Evolutionary conservation across 805 yeast species (phyloP), one percentile per base, ranked within the genome.

Genomic region (Lipomyces sp.): DNA sequence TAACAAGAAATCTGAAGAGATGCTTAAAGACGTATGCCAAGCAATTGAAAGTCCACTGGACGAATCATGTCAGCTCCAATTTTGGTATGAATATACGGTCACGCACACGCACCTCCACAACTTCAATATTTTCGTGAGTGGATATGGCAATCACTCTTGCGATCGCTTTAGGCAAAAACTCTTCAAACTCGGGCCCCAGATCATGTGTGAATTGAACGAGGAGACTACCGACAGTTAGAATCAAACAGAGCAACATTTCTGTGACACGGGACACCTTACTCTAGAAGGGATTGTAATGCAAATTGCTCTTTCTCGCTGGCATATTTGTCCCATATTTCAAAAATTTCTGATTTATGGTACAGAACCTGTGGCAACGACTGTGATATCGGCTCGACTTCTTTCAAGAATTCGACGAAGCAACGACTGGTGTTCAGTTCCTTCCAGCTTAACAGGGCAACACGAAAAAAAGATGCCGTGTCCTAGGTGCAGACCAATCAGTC

Each of bases 11-110:
- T 60, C 81, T 79, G 4, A 93, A 77, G 32, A 91, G 71, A 63
- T 91, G 90, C 67, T 93, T 93, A 79, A 91, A 93, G 37, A 87
- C 74, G 65, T 86, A 89, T 4, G 97, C 95, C 51, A 91, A 67
- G 55, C 88, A 74, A 65, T 86, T 86, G 71, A 91, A 91, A 10
- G 83, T 75, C 84, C 87, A 81, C 67, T 57, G 28, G 10, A 29
- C 32, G 16, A 39, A 10, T 22, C 6, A 11, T 33, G 24, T 24
- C 36, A 16, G 21, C 5, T n/a, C 14, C n/a, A n/a, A n/a, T n/a
- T n/a, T n/a, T n/a, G n/a, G n/a, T 8, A 28, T 28, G 32, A 28
- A 28, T 28, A n/a, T n/a, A 8, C 13, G 32, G 18, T 34, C 19
- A 34, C n/a, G 7, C 18, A 2, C 6, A 16, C 45, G 16, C 31